Evolutionary conservation across 164 flowering plant species (phyloP), one percentile per base, ranked within the genome.

Genomic region (Liriodendron chinense): DNA sequence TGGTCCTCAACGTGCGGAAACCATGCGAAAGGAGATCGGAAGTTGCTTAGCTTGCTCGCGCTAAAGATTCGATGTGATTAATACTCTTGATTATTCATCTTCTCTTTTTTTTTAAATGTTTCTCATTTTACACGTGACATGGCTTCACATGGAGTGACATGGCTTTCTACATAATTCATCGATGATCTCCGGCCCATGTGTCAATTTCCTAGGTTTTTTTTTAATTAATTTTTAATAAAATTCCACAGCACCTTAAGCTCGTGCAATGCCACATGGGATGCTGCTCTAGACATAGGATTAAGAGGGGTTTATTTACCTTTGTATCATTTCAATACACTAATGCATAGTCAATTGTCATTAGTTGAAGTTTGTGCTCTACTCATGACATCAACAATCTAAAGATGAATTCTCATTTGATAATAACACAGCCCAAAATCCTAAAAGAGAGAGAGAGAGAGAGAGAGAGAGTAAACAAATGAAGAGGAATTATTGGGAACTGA

Each of bases 361-460:
- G 67, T 83, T 80, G 85, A 78, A 76, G 75, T 75, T 82, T 76
- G 86, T 77, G 78, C 78, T 76, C 34, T 80, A 83, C 85, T 86
- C 84, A 83, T 83, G 82, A 74, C 84, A 63, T 78, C 87, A 82
- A 80, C 80, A 75, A 68, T 72, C 47, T 65, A 78, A 74, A 68
- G 25, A 70, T 74, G 14, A 69, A 12, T 4, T 67, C 47, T 63
- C 66, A 65, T 78, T 69, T 65, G 73, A 70, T 67, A 26, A 34
- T 10, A 66, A 68, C 62, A 64, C 20, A 53, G 72, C 72, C 71
- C 82, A 53, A 77, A 64, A 69, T 84, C 84, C 50, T 80, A 71
- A 67, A 21, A 70, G 18, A 53, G 18, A 12, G 18, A 53, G 13
- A 12, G 13, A 16, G 59, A 16, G 59, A 53, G 18, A 10, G 13